Conservation (phyloP, 495 filamentous ascomycete genomes). For the Neurospora sp. region DNA sequence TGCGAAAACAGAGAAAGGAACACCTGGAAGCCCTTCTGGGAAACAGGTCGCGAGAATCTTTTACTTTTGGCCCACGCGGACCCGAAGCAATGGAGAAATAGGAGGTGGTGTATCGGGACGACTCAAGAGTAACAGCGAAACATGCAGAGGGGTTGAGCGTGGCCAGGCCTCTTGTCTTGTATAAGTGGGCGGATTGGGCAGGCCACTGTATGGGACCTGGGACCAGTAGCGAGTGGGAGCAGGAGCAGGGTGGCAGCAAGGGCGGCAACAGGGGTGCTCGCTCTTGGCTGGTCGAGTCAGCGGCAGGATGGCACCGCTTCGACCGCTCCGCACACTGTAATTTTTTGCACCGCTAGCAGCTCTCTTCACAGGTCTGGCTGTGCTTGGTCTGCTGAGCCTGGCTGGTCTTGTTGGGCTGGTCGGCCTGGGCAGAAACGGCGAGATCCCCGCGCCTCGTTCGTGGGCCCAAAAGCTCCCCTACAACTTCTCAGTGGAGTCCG, state of each 20-base stretch:
- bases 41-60: neutral
- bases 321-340: neutral
- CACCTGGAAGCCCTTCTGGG: neutral
- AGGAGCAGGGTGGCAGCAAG: conserved; percentile 6
- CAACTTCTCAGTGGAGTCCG: neutral
- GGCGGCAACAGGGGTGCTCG: conserved; percentile 16
- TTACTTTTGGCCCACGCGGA: neutral
- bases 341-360: neutral
- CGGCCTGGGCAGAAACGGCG: neutral
- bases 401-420: neutral
- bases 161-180: conserved; percentile 5
- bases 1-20: neutral
- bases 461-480: neutral
- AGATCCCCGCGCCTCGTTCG: neutral
- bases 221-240: neutral
- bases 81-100: conserved; percentile 9
- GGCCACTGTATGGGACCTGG: neutral
- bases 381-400: neutral
- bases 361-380: neutral
- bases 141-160: conserved; percentile 18
- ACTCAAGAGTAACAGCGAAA: neutral
- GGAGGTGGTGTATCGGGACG: conserved; percentile 14
- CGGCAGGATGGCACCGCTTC: conserved; percentile 1
- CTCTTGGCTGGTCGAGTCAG: conserved; percentile 19
- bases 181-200: conserved; percentile 10